These are phyloP conservation scores for Calonectria leucothoes DNA, from an alignment of 2,329 filamentous ascomycete species.

Conservation along the genomic window DNA sequence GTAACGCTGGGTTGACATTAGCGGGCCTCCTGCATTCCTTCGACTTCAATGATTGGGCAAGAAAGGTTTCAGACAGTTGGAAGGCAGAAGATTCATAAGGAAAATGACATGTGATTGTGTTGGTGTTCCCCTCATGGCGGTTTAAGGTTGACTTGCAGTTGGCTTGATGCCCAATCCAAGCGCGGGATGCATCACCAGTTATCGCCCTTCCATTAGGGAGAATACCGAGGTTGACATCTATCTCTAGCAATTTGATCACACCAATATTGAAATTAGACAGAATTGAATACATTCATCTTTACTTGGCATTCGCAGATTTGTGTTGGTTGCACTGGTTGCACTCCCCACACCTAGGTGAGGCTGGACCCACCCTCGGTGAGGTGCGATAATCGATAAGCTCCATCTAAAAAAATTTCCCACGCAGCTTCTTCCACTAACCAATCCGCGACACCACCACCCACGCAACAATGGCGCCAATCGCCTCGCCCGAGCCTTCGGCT, in stretches of 20 bases:
- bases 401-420: constrained; percentile 38
- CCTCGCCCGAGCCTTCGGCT: constrained; percentile 43
- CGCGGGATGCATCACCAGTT: background rate
- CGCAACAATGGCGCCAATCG: constrained; percentile 48
- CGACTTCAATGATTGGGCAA: background rate
- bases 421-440: constrained; percentile 24
- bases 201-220: background rate
- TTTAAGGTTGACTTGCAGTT: background rate
- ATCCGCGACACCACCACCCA: constrained; percentile 24
- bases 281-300: background rate
- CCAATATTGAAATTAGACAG: no score
- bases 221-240: no score
- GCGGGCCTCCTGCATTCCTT: background rate
- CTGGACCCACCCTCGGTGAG: constrained; percentile 22
- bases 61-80: background rate
- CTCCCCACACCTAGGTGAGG: background rate
- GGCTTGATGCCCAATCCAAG: background rate
- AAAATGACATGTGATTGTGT: background rate
- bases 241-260: no score
- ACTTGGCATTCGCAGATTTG: background rate
- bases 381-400: constrained; percentile 34
- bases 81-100: background rate
- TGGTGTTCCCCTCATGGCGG: background rate
- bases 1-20: background rate
- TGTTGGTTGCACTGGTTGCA: no score